Evolutionary conservation across 139 green algal genomes (phyloP), one percentile per base, ranked within the genome.

Genomic region (Closterium sp.): DNA sequence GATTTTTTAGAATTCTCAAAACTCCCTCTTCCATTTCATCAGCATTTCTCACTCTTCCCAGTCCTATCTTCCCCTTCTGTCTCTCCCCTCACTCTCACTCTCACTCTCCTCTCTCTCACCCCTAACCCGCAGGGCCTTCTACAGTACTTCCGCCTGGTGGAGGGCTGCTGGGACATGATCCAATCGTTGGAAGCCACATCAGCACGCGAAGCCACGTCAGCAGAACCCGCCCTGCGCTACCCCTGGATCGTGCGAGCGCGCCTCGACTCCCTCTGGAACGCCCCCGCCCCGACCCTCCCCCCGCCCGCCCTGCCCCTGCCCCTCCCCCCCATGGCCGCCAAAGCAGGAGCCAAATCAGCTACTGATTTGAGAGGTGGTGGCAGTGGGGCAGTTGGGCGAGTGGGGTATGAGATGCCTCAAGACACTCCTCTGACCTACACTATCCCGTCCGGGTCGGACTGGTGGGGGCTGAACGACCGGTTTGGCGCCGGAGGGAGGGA

Each of bases 71-170:
- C 23, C 23, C 23, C 12, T 2, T 2, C 23, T 69, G 12, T 69
- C 43, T 16, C 4, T 10, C 38, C 2, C 19, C 3, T 10, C 4
- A 66, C 4, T n/a, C n/a, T n/a, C n/a, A n/a, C n/a, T n/a, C n/a
- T n/a, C n/a, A n/a, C n/a, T n/a, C n/a, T n/a, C n/a, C 43, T 12
- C 36, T 55, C 36, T 55, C 6, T 55, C 36, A 55, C 36, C 36
- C 6, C 36, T 6, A 55, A 4, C 43, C 16, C 10, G 21, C 87
- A 93, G 91, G 91, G 91, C 38, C 87, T 93, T 10, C 66, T 93
- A 23, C 87, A 93, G 87, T 93, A 93, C 33, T 92, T 93, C 64
- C 30, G 33, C 32, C 91, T 93, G 30, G 91, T 93, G 28, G 91
- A 93, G 76, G 34, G 35, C 8, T 93, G 91, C 88, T 23, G 21